Evolutionary conservation across 768 basidiomycete genomes (phyloP).

Genomic region (Hygrocybe punicea): DNA sequence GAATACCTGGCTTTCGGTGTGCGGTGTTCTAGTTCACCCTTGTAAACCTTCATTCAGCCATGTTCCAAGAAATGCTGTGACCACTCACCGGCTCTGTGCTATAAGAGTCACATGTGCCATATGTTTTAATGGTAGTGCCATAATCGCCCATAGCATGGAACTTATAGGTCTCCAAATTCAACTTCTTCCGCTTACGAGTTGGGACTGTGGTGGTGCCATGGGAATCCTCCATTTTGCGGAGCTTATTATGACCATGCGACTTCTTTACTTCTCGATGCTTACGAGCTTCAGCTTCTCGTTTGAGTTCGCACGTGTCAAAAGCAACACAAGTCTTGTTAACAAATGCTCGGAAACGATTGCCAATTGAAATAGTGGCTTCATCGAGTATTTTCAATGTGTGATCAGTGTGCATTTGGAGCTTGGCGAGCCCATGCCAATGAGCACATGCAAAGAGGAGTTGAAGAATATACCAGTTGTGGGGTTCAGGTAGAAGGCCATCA

Average conservation of each 20-base stretch:
- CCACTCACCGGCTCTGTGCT: conserved; percentile 3
- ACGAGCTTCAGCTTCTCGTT: conserved; percentile 15
- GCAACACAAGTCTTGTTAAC: conserved; percentile 8
- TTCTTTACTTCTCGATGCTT: too few relatives aligned
- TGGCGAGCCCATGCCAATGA: too few relatives aligned
- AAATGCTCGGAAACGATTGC: conserved; percentile 14
- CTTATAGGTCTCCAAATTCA: conserved; percentile 6
- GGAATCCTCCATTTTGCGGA: too few relatives aligned
- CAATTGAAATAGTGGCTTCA: conserved; percentile 6
- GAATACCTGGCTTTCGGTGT: conserved; percentile 11
- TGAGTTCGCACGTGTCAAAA: conserved; percentile 20
- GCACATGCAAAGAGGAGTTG: conserved; percentile 21
- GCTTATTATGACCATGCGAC: too few relatives aligned
- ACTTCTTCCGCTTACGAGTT: not conserved
- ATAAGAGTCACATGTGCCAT: conserved; percentile 7
- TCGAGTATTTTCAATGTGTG: conserved; percentile 7
- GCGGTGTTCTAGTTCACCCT: conserved; percentile 17
- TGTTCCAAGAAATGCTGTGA: too few relatives aligned
- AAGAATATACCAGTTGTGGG: conserved; percentile 15
- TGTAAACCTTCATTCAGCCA: not conserved
- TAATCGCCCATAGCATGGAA: conserved; percentile 8
- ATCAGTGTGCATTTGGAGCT: conserved; percentile 22
- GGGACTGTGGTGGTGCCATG: too few relatives aligned
- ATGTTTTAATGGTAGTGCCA: not conserved
- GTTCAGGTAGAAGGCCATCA: conserved; percentile 26